Conservation (phyloP, 805 yeast species). For the Hemisphaericaspora nanyangensis region DNA sequence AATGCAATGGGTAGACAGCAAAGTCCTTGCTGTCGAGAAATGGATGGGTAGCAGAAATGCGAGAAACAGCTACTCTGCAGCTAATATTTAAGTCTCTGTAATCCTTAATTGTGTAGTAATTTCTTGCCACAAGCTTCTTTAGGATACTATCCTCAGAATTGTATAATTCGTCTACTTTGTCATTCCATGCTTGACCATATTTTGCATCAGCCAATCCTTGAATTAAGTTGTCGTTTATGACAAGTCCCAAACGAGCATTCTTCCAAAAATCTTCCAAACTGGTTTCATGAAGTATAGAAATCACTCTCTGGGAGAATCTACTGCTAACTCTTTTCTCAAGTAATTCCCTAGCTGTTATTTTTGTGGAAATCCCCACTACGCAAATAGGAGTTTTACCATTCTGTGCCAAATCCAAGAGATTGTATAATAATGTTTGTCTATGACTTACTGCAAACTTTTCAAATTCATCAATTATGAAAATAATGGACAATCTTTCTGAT, state of each 20-base stretch:
- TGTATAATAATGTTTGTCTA: slow-evolving; percentile 82
- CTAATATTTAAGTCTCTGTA: slow-evolving; percentile 46
- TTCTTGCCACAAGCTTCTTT: slow-evolving; percentile 19
- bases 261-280: slow-evolving; percentile 45
- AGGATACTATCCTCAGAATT: slow-evolving; percentile 16
- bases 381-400: slow-evolving; percentile 66
- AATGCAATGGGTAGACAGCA: slow-evolving; percentile 10
- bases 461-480: slow-evolving; percentile 81
- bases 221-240: slow-evolving; percentile 16
- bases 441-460: slow-evolving; percentile 69
- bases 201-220: slow-evolving; percentile 11
- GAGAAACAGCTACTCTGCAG: slow-evolving; percentile 39
- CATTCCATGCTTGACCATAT: slow-evolving; percentile 44
- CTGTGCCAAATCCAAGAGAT: slow-evolving; percentile 83
- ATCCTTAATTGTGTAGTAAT: slow-evolving; percentile 59
- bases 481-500: slow-evolving; percentile 47
- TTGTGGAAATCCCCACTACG: slow-evolving; percentile 75
- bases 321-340: slow-evolving; percentile 90
- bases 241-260: slow-evolving; percentile 41
- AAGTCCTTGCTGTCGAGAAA: slow-evolving; percentile 20
- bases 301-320: slow-evolving; percentile 77
- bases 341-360: slow-evolving; percentile 70
- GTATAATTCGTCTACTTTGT: slow-evolving; percentile 27
- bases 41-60: slow-evolving; percentile 20
- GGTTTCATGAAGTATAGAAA: slow-evolving; percentile 52